Base-by-base conservation (phyloP, 1,284 basidiomycete genomes). In the Vanrija pseudolonga region DNA sequence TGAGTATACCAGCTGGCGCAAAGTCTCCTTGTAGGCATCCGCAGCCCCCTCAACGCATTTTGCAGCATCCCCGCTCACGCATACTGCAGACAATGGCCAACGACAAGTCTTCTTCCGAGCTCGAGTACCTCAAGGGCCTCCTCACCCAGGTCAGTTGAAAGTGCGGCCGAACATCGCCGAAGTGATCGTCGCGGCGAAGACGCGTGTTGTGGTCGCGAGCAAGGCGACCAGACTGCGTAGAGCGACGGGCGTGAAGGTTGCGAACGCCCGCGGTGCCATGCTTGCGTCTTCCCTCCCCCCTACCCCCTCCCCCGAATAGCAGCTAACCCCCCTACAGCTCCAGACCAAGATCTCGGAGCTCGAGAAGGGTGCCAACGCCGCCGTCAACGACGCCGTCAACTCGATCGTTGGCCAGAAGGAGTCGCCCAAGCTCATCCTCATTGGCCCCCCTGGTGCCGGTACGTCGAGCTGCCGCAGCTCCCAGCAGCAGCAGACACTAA, bases 371-470 rank as follows among this genome's bases (percentile, higher is more conserved):
- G 9, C 44, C 20, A 28, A n/a, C n/a, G 39, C 48, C 24, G 80
- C 83, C 23, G 83, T 84, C 69, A 73, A 65, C 37, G 65, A 68
- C 48, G 73, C 81, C 53, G 83, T 82, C 71, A 50, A 63, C 24
- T 67, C 70, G 14, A 32, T 32, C 12, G 32, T 32, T 12, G 32
- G 32, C 32, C 9, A 32, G 32, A 32, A 32, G 32, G 32, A 32
- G 32, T 44, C 87, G 89, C 77, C 82, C 90, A 62, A 84, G 93
- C 88, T 93, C 64, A 91, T 98, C 68, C 83, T 98, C 63, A 82
- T 98, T 69, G 95, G 95, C 57, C 95, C 95, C 63, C 95, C 95
- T 46, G 95, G 95, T 68, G 91, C 95, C 67, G 94, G 94, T 90
- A 67, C 60, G 86, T 80, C 32, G n/a, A n/a, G n/a, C 9, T 28